Base-by-base conservation (phyloP, 2,329 filamentous ascomycete species). In the Aspergillus uvarum region DNA sequence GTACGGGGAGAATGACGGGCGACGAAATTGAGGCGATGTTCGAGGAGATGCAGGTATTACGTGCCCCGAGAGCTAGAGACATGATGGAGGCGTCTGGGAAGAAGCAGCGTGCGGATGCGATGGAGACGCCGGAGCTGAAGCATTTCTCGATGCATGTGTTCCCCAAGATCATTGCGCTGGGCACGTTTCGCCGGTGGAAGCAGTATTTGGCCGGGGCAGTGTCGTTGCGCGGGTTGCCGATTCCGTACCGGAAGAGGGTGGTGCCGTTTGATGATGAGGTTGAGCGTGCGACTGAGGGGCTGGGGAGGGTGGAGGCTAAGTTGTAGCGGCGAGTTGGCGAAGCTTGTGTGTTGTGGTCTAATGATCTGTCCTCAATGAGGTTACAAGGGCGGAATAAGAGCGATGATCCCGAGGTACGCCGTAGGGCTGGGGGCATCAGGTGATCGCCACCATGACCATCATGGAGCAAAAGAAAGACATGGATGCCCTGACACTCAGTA, bases 81-180 rank as follows among this genome's bases (percentile, higher is more conserved):
- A 51, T 59, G 2, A 19, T 61, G 5, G n/a, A 50, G 24, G 16
- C 7, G 5, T 32, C 54, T 12, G 51, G 58, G 21, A 2, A 42
- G 24, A 55, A 59, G 21, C 58, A 63, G 35, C 11, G 19, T 3
- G 35, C 60, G 58, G 61, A 63, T 47, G 21, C 42, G 6, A 53
- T 63, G 61, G 61, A 52, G n/a, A 61, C 61, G 8, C 51, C 55
- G 2, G 59, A 61, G 42, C 19, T 59, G 14, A 54, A 58, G 21
- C 22, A 59, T n/a, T 48, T 60, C n/a, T 29, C 59, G 51, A 16
- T 62, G 16, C 44, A 54, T 19, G 54, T 35, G 32, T 35, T 35
- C 5, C 32, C 32, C 10, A 35, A 35, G 12, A 16, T 35, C 14
- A 35, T 35, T 10, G 14, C 4, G 11, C 5, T 2, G 32, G 32